phyloP scores from a whole-genome alignment of 2,329 filamentous ascomycete genomes.

The Metarhizium sp. region DNA sequence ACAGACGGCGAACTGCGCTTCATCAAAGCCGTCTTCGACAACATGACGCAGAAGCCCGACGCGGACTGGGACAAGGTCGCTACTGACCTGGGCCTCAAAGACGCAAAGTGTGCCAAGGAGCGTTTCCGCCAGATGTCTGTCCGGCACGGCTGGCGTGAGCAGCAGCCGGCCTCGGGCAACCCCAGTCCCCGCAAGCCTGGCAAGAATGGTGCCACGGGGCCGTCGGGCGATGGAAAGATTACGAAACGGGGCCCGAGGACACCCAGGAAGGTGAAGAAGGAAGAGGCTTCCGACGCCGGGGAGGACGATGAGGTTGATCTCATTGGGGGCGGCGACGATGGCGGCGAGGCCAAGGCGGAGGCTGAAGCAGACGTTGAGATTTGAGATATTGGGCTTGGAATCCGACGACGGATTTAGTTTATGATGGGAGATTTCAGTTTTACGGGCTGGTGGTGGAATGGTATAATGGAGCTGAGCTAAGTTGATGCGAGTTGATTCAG shows the following conservation, averaged over 20 bases:
- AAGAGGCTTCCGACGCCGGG: constrained; percentile 3
- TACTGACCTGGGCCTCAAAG: constrained; percentile 24
- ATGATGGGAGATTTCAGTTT: not conserved
- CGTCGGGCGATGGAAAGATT: constrained; percentile 16
- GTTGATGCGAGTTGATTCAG: no score
- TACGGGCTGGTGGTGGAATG: no score
- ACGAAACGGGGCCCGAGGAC: constrained; percentile 20
- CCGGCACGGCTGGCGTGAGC: constrained; percentile 29
- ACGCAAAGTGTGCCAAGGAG: constrained; percentile 31
- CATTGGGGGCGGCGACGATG: constrained; percentile 4
- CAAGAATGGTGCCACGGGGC: constrained; percentile 8
- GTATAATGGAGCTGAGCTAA: no score
- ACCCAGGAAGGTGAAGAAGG: constrained; percentile 18
- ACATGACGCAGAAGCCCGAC: constrained; percentile 30
- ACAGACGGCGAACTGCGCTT: constrained; percentile 27
- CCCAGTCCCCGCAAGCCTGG: constrained; percentile 20
- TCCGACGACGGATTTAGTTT: not conserved
- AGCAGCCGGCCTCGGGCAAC: constrained; percentile 3
- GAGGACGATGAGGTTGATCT: constrained; percentile 8
- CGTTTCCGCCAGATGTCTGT: constrained; percentile 31
- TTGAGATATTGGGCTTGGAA: not conserved
- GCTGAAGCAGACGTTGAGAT: not conserved
- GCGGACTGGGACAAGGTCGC: constrained; percentile 33
- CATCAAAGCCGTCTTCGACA: constrained; percentile 31
- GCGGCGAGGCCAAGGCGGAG: constrained; percentile 6